A percentile compares a stretch with the other conserved stretches of the same genome.
Conservation (phyloP, 2,329 filamentous ascomycete species). For the Aspergillus amoenus region DNA sequence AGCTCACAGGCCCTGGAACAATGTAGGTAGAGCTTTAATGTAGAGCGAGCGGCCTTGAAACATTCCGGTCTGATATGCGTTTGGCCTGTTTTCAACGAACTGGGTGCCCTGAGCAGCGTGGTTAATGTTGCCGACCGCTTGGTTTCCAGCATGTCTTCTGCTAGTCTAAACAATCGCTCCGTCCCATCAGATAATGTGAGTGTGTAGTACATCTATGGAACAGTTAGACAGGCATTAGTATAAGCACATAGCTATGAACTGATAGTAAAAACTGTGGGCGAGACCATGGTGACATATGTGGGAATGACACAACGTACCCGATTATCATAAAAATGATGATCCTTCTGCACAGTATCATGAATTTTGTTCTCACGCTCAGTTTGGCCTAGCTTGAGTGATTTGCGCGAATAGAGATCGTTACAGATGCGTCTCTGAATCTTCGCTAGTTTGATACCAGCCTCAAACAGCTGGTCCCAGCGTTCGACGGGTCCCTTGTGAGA, state of each 20-base stretch:
- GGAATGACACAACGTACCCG: neutral
- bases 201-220: neutral
- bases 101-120: neutral
- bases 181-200: neutral
- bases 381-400: neutral
- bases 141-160: neutral
- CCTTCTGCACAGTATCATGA: neutral
- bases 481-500: slow-evolving; percentile 4
- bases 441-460: slow-evolving; percentile 13
- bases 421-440: slow-evolving; percentile 16
- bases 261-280: too few relatives aligned
- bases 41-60: neutral
- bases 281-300: too few relatives aligned
- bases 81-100: neutral
- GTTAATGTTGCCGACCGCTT: neutral
- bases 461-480: slow-evolving; percentile 17
- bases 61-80: neutral
- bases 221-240: too few relatives aligned
- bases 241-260: too few relatives aligned
- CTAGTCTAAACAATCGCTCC: neutral
- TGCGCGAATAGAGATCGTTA: slow-evolving; percentile 13
- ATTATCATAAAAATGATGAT: too few relatives aligned
- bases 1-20: neutral
- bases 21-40: neutral
- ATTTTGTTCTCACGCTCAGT: slow-evolving; percentile 10